Percentiles rank a stretch among this genome's conserved stretches.
These are phyloP conservation scores for Psilocybe cyanescens DNA, from an alignment of 768 basidiomycete genomes.

Conservation along the genomic window DNA sequence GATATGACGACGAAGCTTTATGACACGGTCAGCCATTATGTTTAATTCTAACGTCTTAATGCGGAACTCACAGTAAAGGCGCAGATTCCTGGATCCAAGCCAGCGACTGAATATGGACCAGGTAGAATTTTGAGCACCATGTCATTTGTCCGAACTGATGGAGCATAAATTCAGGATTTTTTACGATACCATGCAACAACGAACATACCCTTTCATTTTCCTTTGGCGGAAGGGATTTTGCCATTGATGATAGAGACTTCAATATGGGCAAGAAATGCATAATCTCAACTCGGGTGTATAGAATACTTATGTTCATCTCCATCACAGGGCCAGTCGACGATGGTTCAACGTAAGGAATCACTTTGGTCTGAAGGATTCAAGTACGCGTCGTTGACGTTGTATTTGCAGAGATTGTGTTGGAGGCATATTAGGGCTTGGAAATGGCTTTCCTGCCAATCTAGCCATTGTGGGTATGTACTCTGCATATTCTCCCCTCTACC, in stretches of 20 bases:
- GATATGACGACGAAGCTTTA: conserved; percentile 50
- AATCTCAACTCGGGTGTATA: not conserved
- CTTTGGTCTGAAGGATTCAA: not conserved
- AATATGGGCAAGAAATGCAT: conserved; percentile 48
- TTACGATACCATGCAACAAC: conserved; percentile 55
- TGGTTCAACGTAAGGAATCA: conserved; percentile 28
- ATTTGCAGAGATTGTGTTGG: conserved; percentile 54
- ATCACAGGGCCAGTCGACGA: conserved; percentile 23
- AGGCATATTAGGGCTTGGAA: conserved; percentile 50
- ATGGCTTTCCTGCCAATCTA: conserved; percentile 52
- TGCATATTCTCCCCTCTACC: no score
- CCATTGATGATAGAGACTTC: conserved; percentile 53
- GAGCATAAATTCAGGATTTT: conserved; percentile 43
- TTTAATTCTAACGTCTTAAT: not conserved
- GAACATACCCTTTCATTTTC: conserved; percentile 39
- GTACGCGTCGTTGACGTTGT: not conserved
- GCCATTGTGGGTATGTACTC: conserved; percentile 54
- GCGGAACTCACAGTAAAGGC: not conserved
- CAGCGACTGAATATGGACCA: conserved; percentile 43
- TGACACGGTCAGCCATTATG: conserved; percentile 31
- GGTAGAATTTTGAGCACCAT: conserved; percentile 27
- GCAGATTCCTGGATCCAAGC: conserved; percentile 54
- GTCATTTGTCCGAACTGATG: not conserved
- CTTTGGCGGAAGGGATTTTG: conserved; percentile 45
- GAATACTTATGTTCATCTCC: not conserved